Base-by-base conservation (phyloP, 805 yeast genomes). In the Metschnikowia anglica region DNA sequence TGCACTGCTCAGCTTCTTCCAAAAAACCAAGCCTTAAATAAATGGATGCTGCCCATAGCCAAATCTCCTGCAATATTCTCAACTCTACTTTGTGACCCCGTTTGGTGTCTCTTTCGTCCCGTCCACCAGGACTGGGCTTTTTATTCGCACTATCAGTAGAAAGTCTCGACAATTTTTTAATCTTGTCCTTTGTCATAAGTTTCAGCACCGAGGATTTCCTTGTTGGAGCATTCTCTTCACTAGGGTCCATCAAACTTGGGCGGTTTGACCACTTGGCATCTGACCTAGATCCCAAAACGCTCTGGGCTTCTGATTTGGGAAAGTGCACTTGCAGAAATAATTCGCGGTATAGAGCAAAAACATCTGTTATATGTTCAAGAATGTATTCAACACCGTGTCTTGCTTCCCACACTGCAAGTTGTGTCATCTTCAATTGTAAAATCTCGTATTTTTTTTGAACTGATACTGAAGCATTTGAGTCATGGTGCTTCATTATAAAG, bases 11-110 rank as follows among this genome's bases (percentile, higher is more conserved):
- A 1, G 90, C 80, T 40, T 88, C 95, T 2, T 67, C 72, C 1
- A 65, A 49, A 29, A 77, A 60, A 1, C 77, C 81, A 5, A 76
- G 72, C 45, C 77, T 75, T 53, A 76, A 65, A 57, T 87, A 88
- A 20, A 88, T 64, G 27, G 74, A 73, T 0, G 88, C 74, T 0
- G 87, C 73, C 77, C 88, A 79, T 37, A 89, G 59, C 96, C 97
- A 89, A 18, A 87, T 56, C 25, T 72, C 70, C 53, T 82, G 88
- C 34, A 81, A 57, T 8, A 79, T 54, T 18, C 36, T 44, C 13
- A 20, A 32, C n/a, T 44, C 49, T 18, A 38, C 37, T 4, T 39
- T 20, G 21, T 33, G 29, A 18, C 29, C 34, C 28, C 5, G 25
- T 12, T 15, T 43, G 7, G 25, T 12, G 7, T 12, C 18, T 4